These are phyloP conservation scores for Diaporthe helianthi DNA, from an alignment of 2,329 filamentous ascomycete genomes.

Conservation along the genomic window DNA sequence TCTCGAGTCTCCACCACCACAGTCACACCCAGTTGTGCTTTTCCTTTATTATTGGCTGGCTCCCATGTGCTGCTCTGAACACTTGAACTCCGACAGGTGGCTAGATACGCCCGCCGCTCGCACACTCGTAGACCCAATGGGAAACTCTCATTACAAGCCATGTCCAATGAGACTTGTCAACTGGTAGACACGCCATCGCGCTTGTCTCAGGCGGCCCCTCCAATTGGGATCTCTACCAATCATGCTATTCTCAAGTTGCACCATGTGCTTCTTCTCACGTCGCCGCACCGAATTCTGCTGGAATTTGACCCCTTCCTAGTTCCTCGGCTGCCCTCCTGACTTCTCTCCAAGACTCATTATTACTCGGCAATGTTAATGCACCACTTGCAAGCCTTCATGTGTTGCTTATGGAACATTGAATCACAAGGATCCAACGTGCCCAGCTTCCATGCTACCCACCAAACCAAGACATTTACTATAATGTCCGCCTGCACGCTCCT, in stretches of 20 bases:
- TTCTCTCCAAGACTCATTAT: conserved; percentile 1
- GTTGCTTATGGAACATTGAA: conserved; percentile 2
- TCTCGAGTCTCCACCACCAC: too few species aligned
- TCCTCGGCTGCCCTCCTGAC: neutral
- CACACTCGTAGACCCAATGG: neutral
- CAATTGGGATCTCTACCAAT: conserved; percentile 20
- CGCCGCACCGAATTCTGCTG: neutral
- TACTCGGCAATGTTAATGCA: neutral
- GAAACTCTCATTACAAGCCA: conserved; percentile 3
- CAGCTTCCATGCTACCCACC: conserved; percentile 4
- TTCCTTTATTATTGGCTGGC: neutral
- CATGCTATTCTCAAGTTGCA: conserved; percentile 10
- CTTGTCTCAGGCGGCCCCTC: conserved; percentile 6
- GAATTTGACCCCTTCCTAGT: neutral
- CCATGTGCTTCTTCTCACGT: conserved; percentile 4
- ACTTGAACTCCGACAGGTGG: conserved; percentile 16
- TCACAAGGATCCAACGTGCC: conserved; percentile 7
- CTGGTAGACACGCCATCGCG: neutral
- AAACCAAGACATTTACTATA: neutral
- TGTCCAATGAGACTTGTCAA: conserved; percentile 5
- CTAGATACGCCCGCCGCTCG: neutral
- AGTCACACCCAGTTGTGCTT: neutral
- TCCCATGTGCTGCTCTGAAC: conserved; percentile 20
- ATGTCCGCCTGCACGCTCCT: conserved; percentile 7
- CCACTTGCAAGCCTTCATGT: neutral